These are phyloP conservation scores for Eucalyptus victrix DNA, from an alignment of 345 rosid species.

Conservation along the genomic window DNA sequence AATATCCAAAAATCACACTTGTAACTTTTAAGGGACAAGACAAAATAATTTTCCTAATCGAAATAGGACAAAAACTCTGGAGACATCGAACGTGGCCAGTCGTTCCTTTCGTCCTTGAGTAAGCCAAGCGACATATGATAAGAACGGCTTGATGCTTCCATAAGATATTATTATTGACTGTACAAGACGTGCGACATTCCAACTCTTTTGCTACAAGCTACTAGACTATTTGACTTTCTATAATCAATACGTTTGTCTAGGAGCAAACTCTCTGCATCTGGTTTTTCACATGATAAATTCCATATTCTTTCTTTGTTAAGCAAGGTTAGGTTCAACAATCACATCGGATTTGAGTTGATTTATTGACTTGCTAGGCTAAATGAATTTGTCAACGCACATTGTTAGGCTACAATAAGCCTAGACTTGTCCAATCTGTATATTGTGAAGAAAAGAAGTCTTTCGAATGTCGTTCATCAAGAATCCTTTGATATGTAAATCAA, in stretches of 20 bases:
- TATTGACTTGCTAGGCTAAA: neutral
- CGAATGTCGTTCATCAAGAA: neutral
- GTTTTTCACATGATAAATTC: neutral
- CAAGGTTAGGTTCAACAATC: neutral
- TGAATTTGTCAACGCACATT: neutral
- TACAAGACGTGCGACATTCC: neutral
- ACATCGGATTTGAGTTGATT: neutral
- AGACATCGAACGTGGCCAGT: neutral
- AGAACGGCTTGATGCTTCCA: neutral
- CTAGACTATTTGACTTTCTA: neutral
- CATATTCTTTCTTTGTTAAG: neutral
- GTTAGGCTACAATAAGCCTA: neutral
- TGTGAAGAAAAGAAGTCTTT: neutral
- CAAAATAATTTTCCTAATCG: neutral
- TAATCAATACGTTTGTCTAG: neutral
- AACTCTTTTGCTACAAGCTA: neutral
- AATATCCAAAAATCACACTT: neutral
- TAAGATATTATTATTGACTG: neutral
- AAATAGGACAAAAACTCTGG: neutral
- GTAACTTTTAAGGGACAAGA: neutral
- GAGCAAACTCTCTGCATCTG: neutral
- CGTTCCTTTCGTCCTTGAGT: neutral
- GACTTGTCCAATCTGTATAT: neutral
- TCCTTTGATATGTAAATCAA: accelerated
- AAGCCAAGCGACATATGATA: neutral